phyloP scores from a whole-genome alignment of 1,284 basidiomycete species.

The Leccinum fallax region DNA sequence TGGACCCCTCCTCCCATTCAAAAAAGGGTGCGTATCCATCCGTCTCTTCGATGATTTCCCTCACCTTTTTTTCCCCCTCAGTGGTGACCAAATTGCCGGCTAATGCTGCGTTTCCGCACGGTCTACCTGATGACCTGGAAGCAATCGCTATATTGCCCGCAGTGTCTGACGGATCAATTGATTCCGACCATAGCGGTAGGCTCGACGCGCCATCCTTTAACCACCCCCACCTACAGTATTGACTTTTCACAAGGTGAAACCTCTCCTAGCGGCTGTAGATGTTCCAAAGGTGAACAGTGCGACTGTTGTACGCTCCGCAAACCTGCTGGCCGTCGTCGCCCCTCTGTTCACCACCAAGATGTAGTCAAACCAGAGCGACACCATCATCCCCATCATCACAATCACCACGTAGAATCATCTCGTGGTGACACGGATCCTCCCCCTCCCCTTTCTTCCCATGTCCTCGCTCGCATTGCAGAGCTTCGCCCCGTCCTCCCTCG shows the following conservation, averaged over 20 bases:
- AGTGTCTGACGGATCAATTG: slow-evolving; percentile 45
- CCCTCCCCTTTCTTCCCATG: slow-evolving; percentile 39
- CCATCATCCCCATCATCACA: slow-evolving; percentile 15
- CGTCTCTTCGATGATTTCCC: slow-evolving; percentile 11
- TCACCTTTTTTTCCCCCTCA: slow-evolving; percentile 40
- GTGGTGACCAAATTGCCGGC: slow-evolving; percentile 58
- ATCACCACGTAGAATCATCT: slow-evolving; percentile 18
- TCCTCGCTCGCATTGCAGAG: slow-evolving; percentile 56
- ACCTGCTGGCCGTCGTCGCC: slow-evolving; percentile 32
- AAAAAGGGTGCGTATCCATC: slow-evolving; percentile 58
- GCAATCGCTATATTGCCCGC: slow-evolving; percentile 54
- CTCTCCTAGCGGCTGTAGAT: slow-evolving; percentile 47
- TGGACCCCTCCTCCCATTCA: slow-evolving; percentile 35
- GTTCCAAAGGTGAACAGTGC: slow-evolving; percentile 50
- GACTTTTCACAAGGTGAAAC: slow-evolving; percentile 42
- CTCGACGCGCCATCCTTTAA: slow-evolving; percentile 35
- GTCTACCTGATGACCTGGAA: slow-evolving; percentile 65
- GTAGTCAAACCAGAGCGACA: slow-evolving; percentile 28
- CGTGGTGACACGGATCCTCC: slow-evolving; percentile 16
- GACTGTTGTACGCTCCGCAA: slow-evolving; percentile 56
- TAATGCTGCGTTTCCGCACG: slow-evolving; percentile 70
- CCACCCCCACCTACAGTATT: slow-evolving; percentile 34
- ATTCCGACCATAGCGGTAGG: slow-evolving; percentile 54
- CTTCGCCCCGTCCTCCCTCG: slow-evolving; percentile 59
- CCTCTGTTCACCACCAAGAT: slow-evolving; percentile 36